Evolutionary conservation across 139 green algal genomes (phyloP), one percentile per base, ranked within the genome.

Genomic region (Tetradesmus obliquus): DNA sequence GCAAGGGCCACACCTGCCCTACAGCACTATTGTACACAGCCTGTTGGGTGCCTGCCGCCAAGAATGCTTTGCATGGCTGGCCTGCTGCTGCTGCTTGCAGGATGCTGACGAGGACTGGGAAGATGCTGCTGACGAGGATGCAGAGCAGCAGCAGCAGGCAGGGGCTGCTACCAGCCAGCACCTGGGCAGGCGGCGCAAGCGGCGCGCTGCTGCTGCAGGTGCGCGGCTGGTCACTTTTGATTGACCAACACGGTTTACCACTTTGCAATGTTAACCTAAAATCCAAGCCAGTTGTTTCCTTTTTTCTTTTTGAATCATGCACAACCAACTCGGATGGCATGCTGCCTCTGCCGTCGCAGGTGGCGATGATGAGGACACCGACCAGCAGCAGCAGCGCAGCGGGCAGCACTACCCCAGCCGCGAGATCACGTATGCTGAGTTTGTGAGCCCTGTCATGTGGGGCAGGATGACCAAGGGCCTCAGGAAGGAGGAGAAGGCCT

Each of bases 391-490:
- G 86, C 86, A 53, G 32, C 24, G 53, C 62, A 80, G 5, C 0
- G 81, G 84, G 55, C 22, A 89, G 57, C 60, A 89, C 19, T 89
- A 71, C 24, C 60, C 60, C 7, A 20, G 58, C 22, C 22, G 60
- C 5, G 84, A 79, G 84, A 12, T 89, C 0, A 76, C 19, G 54
- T 89, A 55, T 62, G 76, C 62, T n/a, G 88, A 91, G 17, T 91
- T 91, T 88, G 88, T 91, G 57, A 55, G 22, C 19, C n/a, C 5
- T 66, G 79, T 20, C 55, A 88, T 88, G 88, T 91, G 88, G 88
- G 3, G 2, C 3, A 10, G 13, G 2, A 87, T 91, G 57, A 87
- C 88, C 17, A 81, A 82, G 79, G 88, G 88, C 2, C 79, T 91
- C 10, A 82, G 2, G 0, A 91, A 88, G 55, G 85, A 91, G 57